phyloP scores from a whole-genome alignment of 2,329 filamentous ascomycete species.

The Apiospora hydei region DNA sequence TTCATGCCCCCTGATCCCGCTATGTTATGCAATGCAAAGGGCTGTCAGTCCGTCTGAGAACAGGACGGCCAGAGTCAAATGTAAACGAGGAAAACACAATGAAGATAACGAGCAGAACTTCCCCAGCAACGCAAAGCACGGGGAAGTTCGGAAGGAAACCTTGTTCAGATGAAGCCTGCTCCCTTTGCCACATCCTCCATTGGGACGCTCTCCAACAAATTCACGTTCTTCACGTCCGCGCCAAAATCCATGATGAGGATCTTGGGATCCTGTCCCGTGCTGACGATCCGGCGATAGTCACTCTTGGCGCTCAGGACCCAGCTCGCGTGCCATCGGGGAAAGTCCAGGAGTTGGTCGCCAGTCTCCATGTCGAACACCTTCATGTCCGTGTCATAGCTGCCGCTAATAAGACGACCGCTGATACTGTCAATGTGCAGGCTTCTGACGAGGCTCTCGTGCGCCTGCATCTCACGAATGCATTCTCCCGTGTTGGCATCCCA shows the following conservation, averaged over 20 bases:
- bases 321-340: conserved; percentile 93
- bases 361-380: conserved; percentile 91
- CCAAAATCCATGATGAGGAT: conserved; percentile 95
- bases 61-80: conserved; percentile 6
- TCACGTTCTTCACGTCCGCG: conserved; percentile 63
- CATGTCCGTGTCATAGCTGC: conserved; percentile 94
- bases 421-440: conserved; percentile 89
- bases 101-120: not conserved
- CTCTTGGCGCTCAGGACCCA: conserved; percentile 98
- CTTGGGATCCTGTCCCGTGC: conserved; percentile 91
- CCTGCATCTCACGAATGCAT: conserved; percentile 79
- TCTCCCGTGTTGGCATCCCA: conserved; percentile 93
- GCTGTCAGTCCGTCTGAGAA: not conserved
- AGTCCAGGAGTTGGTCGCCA: conserved; percentile 79
- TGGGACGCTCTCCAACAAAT: conserved; percentile 60
- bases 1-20: not conserved
- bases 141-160: not conserved
- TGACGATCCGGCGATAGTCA: conserved; percentile 93
- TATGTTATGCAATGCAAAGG: conserved; percentile 18
- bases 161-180: conserved; percentile 44
- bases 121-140: not conserved
- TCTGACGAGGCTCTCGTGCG: conserved; percentile 86
- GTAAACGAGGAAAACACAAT: not conserved
- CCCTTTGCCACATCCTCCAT: conserved; percentile 40
- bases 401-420: conserved; percentile 86